Percentiles rank a stretch among this genome's conserved stretches.
phyloP scores from a whole-genome alignment of 2,329 filamentous ascomycete species.

The Aspergillus fischeri region DNA sequence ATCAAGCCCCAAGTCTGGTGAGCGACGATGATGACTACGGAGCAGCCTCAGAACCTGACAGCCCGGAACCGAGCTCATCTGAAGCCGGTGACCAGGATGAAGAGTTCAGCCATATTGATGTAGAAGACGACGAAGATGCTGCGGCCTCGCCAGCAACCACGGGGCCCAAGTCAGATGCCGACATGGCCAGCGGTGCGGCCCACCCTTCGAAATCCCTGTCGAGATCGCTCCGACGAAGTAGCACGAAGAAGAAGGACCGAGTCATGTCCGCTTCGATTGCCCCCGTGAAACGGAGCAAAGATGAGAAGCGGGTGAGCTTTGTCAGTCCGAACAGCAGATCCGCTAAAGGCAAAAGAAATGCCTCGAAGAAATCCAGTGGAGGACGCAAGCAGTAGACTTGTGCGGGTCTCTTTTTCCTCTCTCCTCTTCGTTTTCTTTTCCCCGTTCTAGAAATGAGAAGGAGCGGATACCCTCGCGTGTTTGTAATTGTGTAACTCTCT shows the following conservation, averaged over 20 bases:
- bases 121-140: conserved; percentile 43
- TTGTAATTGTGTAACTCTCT: neutral
- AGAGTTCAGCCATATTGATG: conserved; percentile 42
- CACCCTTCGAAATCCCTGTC: conserved; percentile 24
- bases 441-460: neutral
- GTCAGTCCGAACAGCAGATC: conserved; percentile 31
- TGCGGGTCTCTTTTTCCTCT: neutral
- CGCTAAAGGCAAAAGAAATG: conserved; percentile 24
- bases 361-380: conserved; percentile 20
- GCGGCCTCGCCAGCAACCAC: conserved; percentile 29
- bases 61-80: conserved; percentile 47
- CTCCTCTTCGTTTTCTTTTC: neutral
- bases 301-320: conserved; percentile 37
- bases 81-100: conserved; percentile 53
- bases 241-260: conserved; percentile 27
- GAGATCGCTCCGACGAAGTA: conserved; percentile 28
- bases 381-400: conserved; percentile 13
- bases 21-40: conserved; percentile 78
- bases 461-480: neutral
- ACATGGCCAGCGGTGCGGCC: conserved; percentile 24
- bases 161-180: conserved; percentile 32
- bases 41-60: conserved; percentile 61
- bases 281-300: conserved; percentile 25
- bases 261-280: conserved; percentile 24
- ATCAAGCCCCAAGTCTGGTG: conserved; percentile 73